Conservation (phyloP, 2,329 filamentous ascomycete genomes). For the Aspergillus uvarum region DNA sequence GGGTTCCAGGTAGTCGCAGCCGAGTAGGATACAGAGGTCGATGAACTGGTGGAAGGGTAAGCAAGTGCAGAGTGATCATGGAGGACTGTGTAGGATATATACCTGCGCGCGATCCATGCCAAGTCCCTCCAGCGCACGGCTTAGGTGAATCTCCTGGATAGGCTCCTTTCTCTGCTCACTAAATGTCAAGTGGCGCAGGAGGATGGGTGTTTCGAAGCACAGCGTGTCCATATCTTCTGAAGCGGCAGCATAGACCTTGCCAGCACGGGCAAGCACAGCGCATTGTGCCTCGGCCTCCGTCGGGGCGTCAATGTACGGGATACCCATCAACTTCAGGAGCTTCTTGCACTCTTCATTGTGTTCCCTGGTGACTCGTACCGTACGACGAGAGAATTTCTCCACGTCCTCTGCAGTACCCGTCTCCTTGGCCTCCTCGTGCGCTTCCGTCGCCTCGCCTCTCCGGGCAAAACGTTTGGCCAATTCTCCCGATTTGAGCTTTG, state of each 20-base stretch:
- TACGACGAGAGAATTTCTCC: constrained; percentile 92
- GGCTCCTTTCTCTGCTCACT: constrained; percentile 97
- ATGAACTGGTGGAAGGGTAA: constrained; percentile 67
- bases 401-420: constrained; percentile 96
- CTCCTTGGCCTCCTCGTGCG: constrained; percentile 92
- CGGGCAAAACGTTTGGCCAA: constrained; percentile 93
- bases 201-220: constrained; percentile 88
- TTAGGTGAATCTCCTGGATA: constrained; percentile 89
- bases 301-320: constrained; percentile 91
- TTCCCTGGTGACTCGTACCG: constrained; percentile 91
- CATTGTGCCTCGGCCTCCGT: constrained; percentile 98
- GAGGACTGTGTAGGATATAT: constrained; percentile 16
- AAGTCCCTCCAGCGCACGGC: constrained; percentile 81
- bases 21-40: constrained; percentile 94
- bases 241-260: constrained; percentile 94
- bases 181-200: constrained; percentile 91
- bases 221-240: constrained; percentile 99
- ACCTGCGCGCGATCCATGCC: constrained; percentile 86
- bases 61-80: constrained; percentile 12
- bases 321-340: constrained; percentile 89
- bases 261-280: constrained; percentile 80
- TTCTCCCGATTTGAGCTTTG: constrained; percentile 96
- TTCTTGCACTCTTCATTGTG: constrained; percentile 94
- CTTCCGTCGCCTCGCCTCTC: constrained; percentile 87
- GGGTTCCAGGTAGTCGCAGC: constrained; percentile 96